Percentiles rank a stretch among this genome's conserved stretches.
These are phyloP conservation scores for Eucalyptus viminalis DNA, from an alignment of 345 rosid genomes.

Conservation along the genomic window DNA sequence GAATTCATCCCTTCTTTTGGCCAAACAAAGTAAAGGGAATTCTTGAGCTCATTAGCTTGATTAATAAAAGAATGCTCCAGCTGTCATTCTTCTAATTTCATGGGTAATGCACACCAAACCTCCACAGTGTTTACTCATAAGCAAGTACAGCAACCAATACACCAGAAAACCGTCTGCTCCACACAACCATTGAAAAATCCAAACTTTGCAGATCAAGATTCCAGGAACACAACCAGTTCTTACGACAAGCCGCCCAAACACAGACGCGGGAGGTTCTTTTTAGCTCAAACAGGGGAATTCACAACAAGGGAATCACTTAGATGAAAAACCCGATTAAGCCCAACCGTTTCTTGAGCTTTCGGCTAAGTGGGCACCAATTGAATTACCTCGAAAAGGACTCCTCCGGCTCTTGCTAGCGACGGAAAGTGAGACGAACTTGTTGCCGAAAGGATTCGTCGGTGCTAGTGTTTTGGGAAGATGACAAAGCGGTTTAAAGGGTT, in stretches of 20 bases:
- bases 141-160: neutral
- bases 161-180: neutral
- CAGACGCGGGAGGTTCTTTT: neutral
- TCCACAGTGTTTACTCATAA: neutral
- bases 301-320: neutral
- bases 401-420: conserved; percentile 14
- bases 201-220: neutral
- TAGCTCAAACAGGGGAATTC: neutral
- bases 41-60: neutral
- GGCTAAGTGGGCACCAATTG: neutral
- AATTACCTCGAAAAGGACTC: conserved; percentile 38
- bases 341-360: neutral
- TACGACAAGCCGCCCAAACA: neutral
- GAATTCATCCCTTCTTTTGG: neutral
- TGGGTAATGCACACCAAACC: neutral
- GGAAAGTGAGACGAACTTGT: conserved; percentile 15
- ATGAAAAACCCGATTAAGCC: neutral
- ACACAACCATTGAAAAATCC: neutral
- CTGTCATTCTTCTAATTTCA: neutral
- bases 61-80: neutral
- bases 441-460: neutral
- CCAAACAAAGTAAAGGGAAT: neutral
- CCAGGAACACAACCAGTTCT: neutral
- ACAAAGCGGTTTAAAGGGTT: neutral
- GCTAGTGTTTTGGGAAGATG: conserved; percentile 12